phyloP scores from a whole-genome alignment of 140 eudicot genomes.

The Ambrosia hybrid region DNA sequence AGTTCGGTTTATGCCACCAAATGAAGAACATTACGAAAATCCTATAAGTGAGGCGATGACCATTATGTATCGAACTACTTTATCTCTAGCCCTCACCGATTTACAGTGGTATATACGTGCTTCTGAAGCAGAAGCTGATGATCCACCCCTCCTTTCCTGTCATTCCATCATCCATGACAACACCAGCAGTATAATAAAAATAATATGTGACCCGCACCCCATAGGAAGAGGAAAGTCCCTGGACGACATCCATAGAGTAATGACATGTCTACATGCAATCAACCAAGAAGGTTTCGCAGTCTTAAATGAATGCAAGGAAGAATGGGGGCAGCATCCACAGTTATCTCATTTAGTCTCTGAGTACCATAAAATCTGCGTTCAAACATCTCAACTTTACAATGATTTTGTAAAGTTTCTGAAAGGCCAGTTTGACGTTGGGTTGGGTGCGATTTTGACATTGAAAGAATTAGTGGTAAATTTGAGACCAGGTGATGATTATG shows the following conservation, averaged over 20 bases:
- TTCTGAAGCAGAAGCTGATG: not conserved
- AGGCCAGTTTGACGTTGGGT: not conserved
- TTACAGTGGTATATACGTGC: not conserved
- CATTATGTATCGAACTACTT: not conserved
- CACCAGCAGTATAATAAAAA: not conserved
- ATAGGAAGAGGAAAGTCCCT: not conserved
- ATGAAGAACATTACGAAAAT: not conserved
- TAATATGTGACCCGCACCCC: not conserved
- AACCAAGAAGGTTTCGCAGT: not conserved
- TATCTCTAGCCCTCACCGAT: not conserved
- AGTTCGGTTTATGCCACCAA: not conserved
- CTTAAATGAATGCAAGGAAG: conserved; percentile 12
- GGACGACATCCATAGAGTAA: not conserved
- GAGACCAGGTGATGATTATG: not conserved
- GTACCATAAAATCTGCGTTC: conserved; percentile 10
- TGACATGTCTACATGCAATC: conserved; percentile 4
- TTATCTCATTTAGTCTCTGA: not conserved
- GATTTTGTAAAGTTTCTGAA: conserved; percentile 21
- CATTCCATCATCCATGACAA: not conserved
- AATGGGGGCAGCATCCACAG: conserved; percentile 4
- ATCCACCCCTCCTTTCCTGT: not conserved
- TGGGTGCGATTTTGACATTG: conserved; percentile 5
- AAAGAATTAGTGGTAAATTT: not conserved
- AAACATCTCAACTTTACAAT: conserved; percentile 10
- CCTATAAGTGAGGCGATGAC: not conserved